Evolutionary conservation across 2,329 filamentous ascomycete genomes (phyloP).

Genomic region (Calonectria ilicicola): DNA sequence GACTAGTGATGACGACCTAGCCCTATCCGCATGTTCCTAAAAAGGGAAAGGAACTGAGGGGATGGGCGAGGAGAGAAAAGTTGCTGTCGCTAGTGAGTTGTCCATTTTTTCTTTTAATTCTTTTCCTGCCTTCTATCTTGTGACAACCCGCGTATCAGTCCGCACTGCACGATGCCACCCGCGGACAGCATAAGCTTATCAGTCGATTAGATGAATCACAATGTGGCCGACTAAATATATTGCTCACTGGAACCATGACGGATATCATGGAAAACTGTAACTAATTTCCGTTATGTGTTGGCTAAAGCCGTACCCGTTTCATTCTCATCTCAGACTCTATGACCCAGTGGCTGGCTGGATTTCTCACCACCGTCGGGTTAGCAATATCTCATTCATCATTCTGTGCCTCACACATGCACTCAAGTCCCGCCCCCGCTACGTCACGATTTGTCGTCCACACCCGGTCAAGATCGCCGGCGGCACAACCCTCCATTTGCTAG

Average conservation of each 20-base stretch:
- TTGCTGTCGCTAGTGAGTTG: too few species aligned
- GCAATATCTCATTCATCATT: background rate
- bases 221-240: background rate
- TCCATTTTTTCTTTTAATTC: background rate
- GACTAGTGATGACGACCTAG: background rate
- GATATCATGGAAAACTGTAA: background rate
- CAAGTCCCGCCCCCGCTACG: background rate
- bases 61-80: background rate
- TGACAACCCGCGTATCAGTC: background rate
- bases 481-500: background rate
- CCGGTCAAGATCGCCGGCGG: background rate
- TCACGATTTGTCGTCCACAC: background rate
- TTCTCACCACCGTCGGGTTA: background rate
- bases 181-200: background rate
- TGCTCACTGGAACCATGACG: background rate
- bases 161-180: background rate
- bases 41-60: background rate
- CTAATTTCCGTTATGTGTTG: background rate
- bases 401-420: background rate
- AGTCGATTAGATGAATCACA: slow-evolving; percentile 5
- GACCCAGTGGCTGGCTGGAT: background rate
- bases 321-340: background rate
- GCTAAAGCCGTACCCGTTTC: too few species aligned
- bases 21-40: background rate
- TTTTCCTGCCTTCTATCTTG: background rate